These are phyloP conservation scores for Rugosomyces carneus DNA, from an alignment of 1,284 basidiomycete species.

Conservation along the genomic window DNA sequence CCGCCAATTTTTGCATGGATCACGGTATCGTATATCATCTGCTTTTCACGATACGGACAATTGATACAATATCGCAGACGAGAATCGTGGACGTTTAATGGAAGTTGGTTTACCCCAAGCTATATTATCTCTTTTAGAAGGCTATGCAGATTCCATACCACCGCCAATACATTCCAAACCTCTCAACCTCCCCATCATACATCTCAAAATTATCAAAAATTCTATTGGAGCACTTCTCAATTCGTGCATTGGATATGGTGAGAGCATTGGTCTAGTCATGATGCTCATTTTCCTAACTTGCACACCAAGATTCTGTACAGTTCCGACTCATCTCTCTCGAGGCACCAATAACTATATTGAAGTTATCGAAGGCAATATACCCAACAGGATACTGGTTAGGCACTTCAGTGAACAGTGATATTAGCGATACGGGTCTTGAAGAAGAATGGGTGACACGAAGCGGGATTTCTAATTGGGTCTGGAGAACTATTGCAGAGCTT, in stretches of 20 bases:
- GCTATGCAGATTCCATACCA: conserved; percentile 54
- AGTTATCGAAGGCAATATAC: conserved; percentile 64
- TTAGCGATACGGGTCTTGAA: conserved; percentile 22
- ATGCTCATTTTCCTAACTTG: not conserved
- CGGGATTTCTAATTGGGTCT: conserved; percentile 67
- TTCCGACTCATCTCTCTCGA: conserved; percentile 59
- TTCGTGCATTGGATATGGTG: conserved; percentile 72
- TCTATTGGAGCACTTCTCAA: conserved; percentile 79
- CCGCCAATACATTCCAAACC: conserved; percentile 35
- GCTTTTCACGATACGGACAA: not conserved
- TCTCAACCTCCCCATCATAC: conserved; percentile 45
- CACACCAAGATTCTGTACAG: conserved; percentile 59
- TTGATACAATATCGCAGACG: conserved; percentile 30
- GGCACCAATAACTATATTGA: conserved; percentile 60
- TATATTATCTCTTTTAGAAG: conserved; percentile 60
- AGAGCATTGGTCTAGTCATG: conserved; percentile 14
- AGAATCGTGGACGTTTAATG: conserved; percentile 62
- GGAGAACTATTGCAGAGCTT: conserved; percentile 64
- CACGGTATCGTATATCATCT: conserved; percentile 42
- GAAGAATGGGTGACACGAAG: conserved; percentile 64
- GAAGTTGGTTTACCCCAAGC: conserved; percentile 65
- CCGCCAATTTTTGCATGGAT: conserved; percentile 77
- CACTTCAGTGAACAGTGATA: conserved; percentile 9
- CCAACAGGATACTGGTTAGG: conserved; percentile 58
- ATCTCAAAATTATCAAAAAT: conserved; percentile 72